These are phyloP conservation scores for Paecilomyces dactylethromorphus DNA, from an alignment of 2,329 filamentous ascomycete species.

Conservation along the genomic window DNA sequence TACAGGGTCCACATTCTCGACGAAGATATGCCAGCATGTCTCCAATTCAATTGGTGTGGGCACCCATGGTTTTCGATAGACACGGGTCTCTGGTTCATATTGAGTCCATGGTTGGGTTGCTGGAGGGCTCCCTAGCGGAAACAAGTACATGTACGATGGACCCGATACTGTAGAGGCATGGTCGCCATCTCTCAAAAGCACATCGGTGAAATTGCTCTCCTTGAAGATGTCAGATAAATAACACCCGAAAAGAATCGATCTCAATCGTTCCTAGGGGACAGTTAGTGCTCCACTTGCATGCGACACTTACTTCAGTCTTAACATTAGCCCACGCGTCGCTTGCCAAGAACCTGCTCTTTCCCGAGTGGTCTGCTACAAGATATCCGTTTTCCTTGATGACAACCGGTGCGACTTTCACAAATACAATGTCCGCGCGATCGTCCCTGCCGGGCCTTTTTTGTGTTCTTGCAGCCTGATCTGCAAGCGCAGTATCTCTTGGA, in stretches of 20 bases:
- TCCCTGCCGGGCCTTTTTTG: not conserved
- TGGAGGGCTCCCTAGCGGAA: not conserved
- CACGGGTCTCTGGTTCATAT: not conserved
- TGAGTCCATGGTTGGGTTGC: not conserved
- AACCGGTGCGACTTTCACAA: not conserved
- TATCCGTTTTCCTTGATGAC: not conserved
- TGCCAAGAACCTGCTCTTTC: slow-evolving; percentile 1
- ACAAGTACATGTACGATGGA: not conserved
- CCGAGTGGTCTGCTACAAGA: not conserved
- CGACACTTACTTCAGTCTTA: slow-evolving; percentile 2
- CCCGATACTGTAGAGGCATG: not conserved
- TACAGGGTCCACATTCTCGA: slow-evolving; percentile 8
- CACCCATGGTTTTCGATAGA: not conserved
- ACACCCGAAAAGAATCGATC: not conserved
- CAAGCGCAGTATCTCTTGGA: not conserved
- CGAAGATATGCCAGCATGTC: slow-evolving; percentile 10
- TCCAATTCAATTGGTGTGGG: not conserved
- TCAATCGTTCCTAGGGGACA: not conserved
- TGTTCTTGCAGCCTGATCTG: not conserved
- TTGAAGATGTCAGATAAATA: not conserved
- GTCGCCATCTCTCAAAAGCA: not conserved
- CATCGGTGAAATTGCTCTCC: not conserved
- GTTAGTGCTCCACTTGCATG: not conserved
- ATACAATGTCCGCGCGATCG: not conserved
- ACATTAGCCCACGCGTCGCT: slow-evolving; percentile 4